Evolutionary conservation across 768 basidiomycete genomes (phyloP).

Genomic region (Zangia roseola): DNA sequence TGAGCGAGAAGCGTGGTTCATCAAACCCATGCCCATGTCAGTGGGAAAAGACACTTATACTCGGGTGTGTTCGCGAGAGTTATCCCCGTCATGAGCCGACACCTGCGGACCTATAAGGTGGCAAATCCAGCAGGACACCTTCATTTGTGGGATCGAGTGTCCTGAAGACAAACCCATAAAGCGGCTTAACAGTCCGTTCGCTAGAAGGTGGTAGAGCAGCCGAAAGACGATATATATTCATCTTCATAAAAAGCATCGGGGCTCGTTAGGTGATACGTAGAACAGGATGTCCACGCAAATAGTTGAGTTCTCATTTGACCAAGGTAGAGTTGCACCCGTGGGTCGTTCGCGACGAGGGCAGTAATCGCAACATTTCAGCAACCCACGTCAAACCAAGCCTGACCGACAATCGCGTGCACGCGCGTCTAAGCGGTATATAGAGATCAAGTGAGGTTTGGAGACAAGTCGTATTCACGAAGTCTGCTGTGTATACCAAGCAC

Average conservation of each 20-base stretch:
- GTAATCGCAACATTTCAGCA: background rate
- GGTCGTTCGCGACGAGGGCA: background rate
- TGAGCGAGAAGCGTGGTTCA: background rate
- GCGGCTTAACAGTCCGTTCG: background rate
- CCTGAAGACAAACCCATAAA: no score
- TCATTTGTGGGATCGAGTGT: no score
- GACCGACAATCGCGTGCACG: background rate
- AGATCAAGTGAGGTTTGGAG: conserved; percentile 18
- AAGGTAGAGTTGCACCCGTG: background rate
- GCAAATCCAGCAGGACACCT: no score
- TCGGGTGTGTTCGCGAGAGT: no score
- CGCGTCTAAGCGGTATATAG: conserved; percentile 19
- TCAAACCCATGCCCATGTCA: no score
- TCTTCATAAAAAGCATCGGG: no score
- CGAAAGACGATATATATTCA: no score
- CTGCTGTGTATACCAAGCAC: conserved; percentile 70
- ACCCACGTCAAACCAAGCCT: background rate
- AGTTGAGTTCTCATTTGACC: background rate
- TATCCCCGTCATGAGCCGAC: no score
- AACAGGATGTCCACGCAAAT: background rate
- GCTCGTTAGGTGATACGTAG: background rate
- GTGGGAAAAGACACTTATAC: no score
- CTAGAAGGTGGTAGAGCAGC: background rate
- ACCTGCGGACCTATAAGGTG: no score
- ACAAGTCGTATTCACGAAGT: conserved; percentile 33